These are phyloP conservation scores for Calonectria pteridis DNA, from an alignment of 2,329 filamentous ascomycete genomes.

Conservation along the genomic window DNA sequence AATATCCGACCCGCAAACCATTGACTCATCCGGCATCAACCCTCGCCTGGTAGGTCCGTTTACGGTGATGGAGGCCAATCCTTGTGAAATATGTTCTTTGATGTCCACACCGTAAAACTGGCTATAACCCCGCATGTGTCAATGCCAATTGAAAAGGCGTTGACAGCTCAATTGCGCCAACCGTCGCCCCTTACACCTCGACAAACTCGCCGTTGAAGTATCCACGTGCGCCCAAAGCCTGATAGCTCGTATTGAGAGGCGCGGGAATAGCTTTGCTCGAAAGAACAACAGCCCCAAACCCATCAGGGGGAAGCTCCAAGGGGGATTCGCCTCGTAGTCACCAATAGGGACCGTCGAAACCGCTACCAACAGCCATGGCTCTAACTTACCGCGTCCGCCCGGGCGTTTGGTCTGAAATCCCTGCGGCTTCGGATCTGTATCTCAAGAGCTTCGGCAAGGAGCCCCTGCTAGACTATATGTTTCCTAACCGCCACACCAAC, in stretches of 20 bases:
- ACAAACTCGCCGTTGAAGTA: neutral
- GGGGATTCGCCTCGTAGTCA: neutral
- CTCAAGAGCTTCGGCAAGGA: conserved; percentile 47
- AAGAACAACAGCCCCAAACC: neutral
- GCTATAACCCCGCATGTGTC: neutral
- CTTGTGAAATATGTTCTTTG: neutral
- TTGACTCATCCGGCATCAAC: conserved; percentile 39
- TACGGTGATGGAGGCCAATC: neutral
- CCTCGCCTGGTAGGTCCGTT: conserved; percentile 29
- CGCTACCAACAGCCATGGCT: conserved; percentile 21
- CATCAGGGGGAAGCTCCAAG: no score
- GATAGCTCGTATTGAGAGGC: neutral
- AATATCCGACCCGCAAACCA: conserved; percentile 10
- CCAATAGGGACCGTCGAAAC: neutral
- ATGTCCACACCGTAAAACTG: neutral
- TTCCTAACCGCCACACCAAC: conserved; percentile 43
- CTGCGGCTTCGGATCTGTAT: conserved; percentile 44
- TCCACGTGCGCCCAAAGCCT: neutral
- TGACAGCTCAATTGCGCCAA: neutral
- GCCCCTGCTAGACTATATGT: conserved; percentile 47
- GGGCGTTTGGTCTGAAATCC: conserved; percentile 47
- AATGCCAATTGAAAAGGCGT: neutral
- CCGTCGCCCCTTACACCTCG: neutral
- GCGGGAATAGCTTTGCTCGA: neutral
- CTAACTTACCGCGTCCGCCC: conserved; percentile 46